These are phyloP conservation scores for Anthoceros angustus DNA, from an alignment of 225 moss, liverwort and hornwort genomes.

Conservation along the genomic window DNA sequence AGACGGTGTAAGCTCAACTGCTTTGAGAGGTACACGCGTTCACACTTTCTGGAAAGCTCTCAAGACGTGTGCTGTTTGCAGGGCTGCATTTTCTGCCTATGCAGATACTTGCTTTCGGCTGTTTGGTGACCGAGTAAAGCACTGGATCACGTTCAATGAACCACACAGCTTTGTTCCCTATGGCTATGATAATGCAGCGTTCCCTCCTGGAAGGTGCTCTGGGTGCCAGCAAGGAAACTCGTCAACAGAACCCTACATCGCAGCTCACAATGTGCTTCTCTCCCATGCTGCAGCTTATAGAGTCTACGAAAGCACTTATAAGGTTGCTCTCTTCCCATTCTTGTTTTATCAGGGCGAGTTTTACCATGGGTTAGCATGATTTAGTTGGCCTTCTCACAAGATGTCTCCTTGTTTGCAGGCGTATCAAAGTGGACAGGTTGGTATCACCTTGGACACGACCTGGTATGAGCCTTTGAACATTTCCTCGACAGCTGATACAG, in stretches of 20 bases:
- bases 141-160: constrained; percentile 65
- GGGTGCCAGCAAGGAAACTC: constrained; percentile 11
- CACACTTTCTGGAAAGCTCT: background rate
- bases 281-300: constrained; percentile 43
- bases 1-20: constrained; percentile 37
- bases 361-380: background rate
- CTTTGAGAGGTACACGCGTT: background rate
- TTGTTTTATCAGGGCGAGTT: background rate
- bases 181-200: constrained; percentile 11
- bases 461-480: constrained; percentile 35
- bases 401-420: constrained; percentile 9
- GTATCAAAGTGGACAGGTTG: constrained; percentile 21
- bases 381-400: background rate
- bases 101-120: constrained; percentile 42
- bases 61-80: constrained; percentile 10
- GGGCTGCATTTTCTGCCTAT: constrained; percentile 30
- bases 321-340: constrained; percentile 17
- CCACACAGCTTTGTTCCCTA: constrained; percentile 20
- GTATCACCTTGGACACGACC: constrained; percentile 24
- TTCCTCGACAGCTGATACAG: constrained; percentile 32
- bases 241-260: constrained; percentile 25
- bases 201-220: constrained; percentile 12
- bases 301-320: constrained; percentile 35
- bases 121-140: constrained; percentile 70
- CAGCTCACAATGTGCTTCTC: constrained; percentile 56